Evolutionary conservation across 2,329 filamentous ascomycete species (phyloP).

Genomic region (Macrophomina phaseolina): DNA sequence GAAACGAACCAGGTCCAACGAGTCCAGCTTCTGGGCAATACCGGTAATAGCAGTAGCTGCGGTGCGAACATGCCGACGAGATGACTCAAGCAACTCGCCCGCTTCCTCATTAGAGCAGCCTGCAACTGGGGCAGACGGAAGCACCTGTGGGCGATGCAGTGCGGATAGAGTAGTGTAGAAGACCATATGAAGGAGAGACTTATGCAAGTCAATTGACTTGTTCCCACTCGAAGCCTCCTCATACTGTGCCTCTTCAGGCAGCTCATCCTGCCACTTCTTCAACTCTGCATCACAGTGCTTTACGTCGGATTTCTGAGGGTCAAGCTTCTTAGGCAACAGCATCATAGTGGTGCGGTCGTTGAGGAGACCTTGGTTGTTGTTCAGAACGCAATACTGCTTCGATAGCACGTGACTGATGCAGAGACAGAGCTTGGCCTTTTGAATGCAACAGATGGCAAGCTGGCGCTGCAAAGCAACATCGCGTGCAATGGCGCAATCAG

Average conservation of each 20-base stretch:
- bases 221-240: constrained; percentile 65
- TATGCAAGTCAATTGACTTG: constrained; percentile 71
- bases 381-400: constrained; percentile 89
- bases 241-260: constrained; percentile 76
- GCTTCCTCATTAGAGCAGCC: constrained; percentile 49
- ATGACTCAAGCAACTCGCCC: constrained; percentile 79
- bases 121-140: constrained; percentile 67
- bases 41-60: constrained; percentile 85
- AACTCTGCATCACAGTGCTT: constrained; percentile 80
- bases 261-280: constrained; percentile 73
- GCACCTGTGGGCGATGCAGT: constrained; percentile 86
- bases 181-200: constrained; percentile 89
- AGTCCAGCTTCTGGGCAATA: constrained; percentile 78
- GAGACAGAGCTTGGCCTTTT: constrained; percentile 87
- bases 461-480: constrained; percentile 76
- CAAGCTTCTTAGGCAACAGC: constrained; percentile 85
- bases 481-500: constrained; percentile 72
- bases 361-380: constrained; percentile 74
- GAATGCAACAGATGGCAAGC: constrained; percentile 85
- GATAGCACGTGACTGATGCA: constrained; percentile 89
- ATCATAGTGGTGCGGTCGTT: constrained; percentile 81
- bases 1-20: constrained; percentile 74
- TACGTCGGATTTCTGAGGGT: constrained; percentile 81
- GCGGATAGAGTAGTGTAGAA: constrained; percentile 92
- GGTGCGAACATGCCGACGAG: constrained; percentile 79